Percentiles rank a stretch among this genome's conserved stretches.
Evolutionary conservation across 2,329 filamentous ascomycete species (phyloP).

Genomic region (Thyridium curvatum): DNA sequence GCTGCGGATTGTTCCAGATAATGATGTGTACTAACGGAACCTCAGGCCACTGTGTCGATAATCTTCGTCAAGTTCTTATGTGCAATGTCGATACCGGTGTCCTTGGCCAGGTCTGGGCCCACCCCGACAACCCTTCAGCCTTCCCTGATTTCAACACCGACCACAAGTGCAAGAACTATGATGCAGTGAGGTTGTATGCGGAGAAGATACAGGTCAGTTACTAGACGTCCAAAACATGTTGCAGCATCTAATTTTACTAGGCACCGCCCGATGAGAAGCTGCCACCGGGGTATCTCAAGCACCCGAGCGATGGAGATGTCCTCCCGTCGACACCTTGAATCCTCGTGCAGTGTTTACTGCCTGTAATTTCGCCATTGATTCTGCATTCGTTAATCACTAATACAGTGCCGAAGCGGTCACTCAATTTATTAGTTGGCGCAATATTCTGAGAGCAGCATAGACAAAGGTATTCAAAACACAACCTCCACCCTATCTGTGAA

Average conservation of each 20-base stretch:
- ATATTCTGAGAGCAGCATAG: too few species aligned
- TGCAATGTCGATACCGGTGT: slow-evolving; percentile 55
- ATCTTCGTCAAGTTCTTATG: slow-evolving; percentile 56
- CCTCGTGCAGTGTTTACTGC: too few species aligned
- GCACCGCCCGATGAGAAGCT: slow-evolving; percentile 10
- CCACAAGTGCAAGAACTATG: slow-evolving; percentile 41
- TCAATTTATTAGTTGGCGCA: too few species aligned
- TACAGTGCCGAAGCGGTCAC: too few species aligned
- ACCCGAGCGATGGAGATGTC: slow-evolving; percentile 7
- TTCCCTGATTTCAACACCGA: slow-evolving; percentile 58
- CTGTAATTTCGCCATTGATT: too few species aligned
- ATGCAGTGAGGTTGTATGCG: slow-evolving; percentile 37
- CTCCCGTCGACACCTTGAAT: slow-evolving; percentile 6
- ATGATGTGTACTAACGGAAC: neutral
- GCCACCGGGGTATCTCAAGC: slow-evolving; percentile 13
- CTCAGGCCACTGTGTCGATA: slow-evolving; percentile 54
- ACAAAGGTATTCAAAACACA: too few species aligned
- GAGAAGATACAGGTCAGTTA: slow-evolving; percentile 38
- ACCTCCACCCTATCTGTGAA: too few species aligned
- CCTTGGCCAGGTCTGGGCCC: slow-evolving; percentile 55
- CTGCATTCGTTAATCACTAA: too few species aligned
- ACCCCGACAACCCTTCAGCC: slow-evolving; percentile 33
- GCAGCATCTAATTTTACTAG: slow-evolving; percentile 2
- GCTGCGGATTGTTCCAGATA: slow-evolving; percentile 11
- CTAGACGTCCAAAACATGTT: neutral